Base-by-base conservation (phyloP, 306 rosid species). In the Trifolium repens region DNA sequence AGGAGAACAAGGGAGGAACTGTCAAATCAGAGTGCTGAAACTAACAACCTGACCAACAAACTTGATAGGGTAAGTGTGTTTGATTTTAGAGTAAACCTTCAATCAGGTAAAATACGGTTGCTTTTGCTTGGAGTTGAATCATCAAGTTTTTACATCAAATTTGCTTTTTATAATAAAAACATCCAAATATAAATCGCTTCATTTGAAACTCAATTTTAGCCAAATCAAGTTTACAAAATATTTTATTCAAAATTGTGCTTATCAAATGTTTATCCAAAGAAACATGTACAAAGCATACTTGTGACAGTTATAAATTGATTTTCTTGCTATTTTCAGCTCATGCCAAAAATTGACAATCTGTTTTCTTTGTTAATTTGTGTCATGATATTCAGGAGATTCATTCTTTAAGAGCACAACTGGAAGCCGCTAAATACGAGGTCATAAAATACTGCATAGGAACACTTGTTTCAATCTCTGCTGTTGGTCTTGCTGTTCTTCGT, bases 361-460 rank as follows among this genome's bases (percentile, higher is more conserved):
- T 5, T 5, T 14, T 13, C 30, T 1, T 26, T 43, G 12, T 68
- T 47, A 66, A 30, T 26, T 14, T 47, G 59, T 46, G 58, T 32
- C 58, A 68, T 46, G 42, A 69, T 58, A 44, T 76, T 55, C 89
- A 94, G 99, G 99, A 94, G 77, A 92, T 94, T 63, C 96, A 92
- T 83, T 89, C 89, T 78, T 75, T 92, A 32, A 87, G 92, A 80
- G 99, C 97, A 2, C 96, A 94, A 13, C 77, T 94, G 80, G 99
- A 94, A 88, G 99, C 99, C 1, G 97, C 96, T 4, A 94, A 94
- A 83, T 94, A 92, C 43, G 99, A 92, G 13, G 99, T 94, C 53
- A 94, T 94, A 74, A 94, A 92, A 82, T 94, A 92, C 82, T 94
- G 96, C 93, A 89, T 94, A 63, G 99, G 99, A 82, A 90, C 97